Evolutionary conservation across 768 basidiomycete species (phyloP).

Genomic region (Leccinum boreale): DNA sequence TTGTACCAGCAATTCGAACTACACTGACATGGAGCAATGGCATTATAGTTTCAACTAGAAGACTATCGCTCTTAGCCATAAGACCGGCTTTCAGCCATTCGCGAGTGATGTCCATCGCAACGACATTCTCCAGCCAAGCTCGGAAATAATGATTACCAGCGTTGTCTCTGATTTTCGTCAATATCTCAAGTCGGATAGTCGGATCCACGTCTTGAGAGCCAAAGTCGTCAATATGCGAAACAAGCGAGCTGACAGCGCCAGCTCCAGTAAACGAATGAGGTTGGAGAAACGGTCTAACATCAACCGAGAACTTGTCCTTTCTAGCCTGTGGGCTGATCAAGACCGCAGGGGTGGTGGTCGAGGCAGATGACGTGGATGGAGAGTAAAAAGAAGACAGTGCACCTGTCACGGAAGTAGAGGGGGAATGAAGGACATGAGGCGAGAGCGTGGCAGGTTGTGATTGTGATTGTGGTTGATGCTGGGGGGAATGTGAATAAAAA

Average conservation of each 20-base stretch:
- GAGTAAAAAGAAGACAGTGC: constrained; percentile 39
- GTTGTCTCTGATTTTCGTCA: constrained; percentile 78
- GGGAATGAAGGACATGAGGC: constrained; percentile 65
- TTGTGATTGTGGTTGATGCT: constrained; percentile 29
- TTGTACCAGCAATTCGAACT: constrained; percentile 7
- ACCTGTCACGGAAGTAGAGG: constrained; percentile 37
- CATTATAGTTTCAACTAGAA: constrained; percentile 75
- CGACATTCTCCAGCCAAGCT: constrained; percentile 76
- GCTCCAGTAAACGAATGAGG: constrained; percentile 64
- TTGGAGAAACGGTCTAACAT: constrained; percentile 55
- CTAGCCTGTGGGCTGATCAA: constrained; percentile 48
- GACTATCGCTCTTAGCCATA: constrained; percentile 49
- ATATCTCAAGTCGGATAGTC: constrained; percentile 64
- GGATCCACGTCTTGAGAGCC: constrained; percentile 64
- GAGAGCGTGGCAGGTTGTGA: constrained; percentile 60
- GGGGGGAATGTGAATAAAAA: constrained; percentile 35
- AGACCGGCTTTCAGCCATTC: constrained; percentile 79
- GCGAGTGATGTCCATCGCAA: constrained; percentile 73
- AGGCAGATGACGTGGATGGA: constrained; percentile 30
- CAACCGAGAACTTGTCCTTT: constrained; percentile 49
- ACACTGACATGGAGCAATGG: constrained; percentile 79
- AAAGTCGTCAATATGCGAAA: constrained; percentile 54
- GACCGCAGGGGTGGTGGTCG: constrained; percentile 25
- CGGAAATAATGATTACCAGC: constrained; percentile 86
- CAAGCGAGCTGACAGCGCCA: constrained; percentile 61